Evolutionary conservation across 2,329 filamentous ascomycete species (phyloP).

Genomic region (Fusarium sp.): DNA sequence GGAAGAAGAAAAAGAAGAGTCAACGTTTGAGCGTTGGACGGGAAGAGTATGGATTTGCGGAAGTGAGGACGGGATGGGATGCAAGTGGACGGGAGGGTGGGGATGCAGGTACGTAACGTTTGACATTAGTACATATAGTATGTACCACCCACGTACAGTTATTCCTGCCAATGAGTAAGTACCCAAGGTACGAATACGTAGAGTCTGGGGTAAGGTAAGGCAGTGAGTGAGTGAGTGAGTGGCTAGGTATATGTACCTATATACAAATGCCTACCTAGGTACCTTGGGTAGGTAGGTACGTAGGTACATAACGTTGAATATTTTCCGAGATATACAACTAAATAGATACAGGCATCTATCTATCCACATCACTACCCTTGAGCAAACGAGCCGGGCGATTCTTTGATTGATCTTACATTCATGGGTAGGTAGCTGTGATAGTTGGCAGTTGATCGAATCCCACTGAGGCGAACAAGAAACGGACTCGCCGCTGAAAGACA

Average conservation of each 20-base stretch:
- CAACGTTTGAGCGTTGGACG: conserved; percentile 17
- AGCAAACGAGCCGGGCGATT: too few relatives aligned
- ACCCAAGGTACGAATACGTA: conserved; percentile 34
- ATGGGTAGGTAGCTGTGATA: too few relatives aligned
- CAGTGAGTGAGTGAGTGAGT: too few relatives aligned
- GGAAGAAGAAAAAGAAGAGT: conserved; percentile 15
- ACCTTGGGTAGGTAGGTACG: too few relatives aligned
- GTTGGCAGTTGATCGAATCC: background rate
- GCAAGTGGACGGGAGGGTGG: background rate
- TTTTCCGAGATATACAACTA: too few relatives aligned
- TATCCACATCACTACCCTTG: too few relatives aligned
- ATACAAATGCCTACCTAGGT: too few relatives aligned
- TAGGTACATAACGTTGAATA: too few relatives aligned
- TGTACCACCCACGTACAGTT: conserved; percentile 1
- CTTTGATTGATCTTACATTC: too few relatives aligned
- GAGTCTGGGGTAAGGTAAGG: conserved; percentile 4
- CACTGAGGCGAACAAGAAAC: background rate
- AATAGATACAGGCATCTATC: background rate
- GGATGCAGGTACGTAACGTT: conserved; percentile 15
- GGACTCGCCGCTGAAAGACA: background rate
- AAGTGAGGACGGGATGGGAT: background rate
- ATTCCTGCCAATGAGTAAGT: background rate
- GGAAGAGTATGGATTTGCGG: conserved; percentile 35
- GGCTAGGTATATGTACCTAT: too few relatives aligned
- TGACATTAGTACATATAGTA: background rate